Percentiles rank a stretch among this genome's conserved stretches.
phyloP scores from a whole-genome alignment of 768 basidiomycete genomes.

The Lactifluus rugatus region DNA sequence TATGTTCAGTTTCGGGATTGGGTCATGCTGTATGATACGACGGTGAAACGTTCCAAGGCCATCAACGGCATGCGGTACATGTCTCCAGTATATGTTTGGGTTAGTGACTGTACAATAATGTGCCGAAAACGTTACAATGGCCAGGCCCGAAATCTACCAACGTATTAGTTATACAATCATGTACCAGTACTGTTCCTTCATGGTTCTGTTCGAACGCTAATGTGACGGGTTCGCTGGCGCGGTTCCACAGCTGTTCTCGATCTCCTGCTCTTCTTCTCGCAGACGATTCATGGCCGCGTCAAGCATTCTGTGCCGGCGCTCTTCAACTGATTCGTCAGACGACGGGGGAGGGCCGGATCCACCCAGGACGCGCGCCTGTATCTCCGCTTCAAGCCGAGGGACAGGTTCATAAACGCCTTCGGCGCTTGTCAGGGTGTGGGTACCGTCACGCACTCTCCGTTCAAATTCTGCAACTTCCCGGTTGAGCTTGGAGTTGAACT shows the following conservation, averaged over 20 bases:
- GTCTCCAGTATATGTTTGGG: too few species aligned
- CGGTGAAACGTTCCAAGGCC: neutral
- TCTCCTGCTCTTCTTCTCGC: slow-evolving; percentile 55
- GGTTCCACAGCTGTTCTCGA: slow-evolving; percentile 66
- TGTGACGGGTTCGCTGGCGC: slow-evolving; percentile 6
- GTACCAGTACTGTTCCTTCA: neutral
- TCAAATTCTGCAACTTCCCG: slow-evolving; percentile 65
- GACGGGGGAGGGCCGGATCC: slow-evolving; percentile 11
- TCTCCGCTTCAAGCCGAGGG: slow-evolving; percentile 48
- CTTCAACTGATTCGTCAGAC: slow-evolving; percentile 41
- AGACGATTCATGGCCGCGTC: slow-evolving; percentile 56
- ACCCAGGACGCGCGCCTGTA: slow-evolving; percentile 45
- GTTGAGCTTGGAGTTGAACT: slow-evolving; percentile 64
- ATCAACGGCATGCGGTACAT: too few species aligned
- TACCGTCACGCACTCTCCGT: slow-evolving; percentile 38
- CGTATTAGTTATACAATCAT: neutral
- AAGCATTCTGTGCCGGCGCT: slow-evolving; percentile 43
- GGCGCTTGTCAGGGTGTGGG: slow-evolving; percentile 39
- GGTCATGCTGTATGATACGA: neutral
- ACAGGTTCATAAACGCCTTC: slow-evolving; percentile 39
- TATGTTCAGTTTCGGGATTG: neutral
- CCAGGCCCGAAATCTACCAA: neutral
- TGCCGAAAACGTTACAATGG: neutral
- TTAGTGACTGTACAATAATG: neutral
- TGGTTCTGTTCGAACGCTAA: neutral